Conservation (phyloP, 1,139 yeast genomes). For the Taphrina deformans region DNA sequence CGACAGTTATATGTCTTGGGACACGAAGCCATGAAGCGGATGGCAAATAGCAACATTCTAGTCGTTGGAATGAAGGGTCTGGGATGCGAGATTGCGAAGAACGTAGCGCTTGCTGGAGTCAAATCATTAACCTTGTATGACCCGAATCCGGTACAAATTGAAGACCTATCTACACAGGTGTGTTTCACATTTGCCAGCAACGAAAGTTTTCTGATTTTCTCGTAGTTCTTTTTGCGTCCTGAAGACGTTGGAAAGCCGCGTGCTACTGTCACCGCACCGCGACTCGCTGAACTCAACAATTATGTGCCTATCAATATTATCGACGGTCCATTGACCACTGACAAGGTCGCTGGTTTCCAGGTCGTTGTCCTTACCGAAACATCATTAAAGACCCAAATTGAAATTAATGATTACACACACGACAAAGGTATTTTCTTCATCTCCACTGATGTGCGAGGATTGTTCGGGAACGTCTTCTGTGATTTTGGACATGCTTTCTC, state of each 20-base stretch:
- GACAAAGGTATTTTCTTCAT: conserved; percentile 72
- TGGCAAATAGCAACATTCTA: conserved; percentile 89
- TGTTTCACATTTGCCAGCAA: not conserved
- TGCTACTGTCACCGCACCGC: conserved; percentile 65
- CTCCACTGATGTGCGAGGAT: conserved; percentile 77
- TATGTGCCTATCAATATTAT: conserved; percentile 84
- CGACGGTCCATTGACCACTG: conserved; percentile 51
- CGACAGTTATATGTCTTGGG: conserved; percentile 93
- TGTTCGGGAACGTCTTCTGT: conserved; percentile 84
- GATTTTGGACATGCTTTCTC: conserved; percentile 84
- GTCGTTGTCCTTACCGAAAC: conserved; percentile 82
- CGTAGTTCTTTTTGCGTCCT: conserved; percentile 64
- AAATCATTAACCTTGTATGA: conserved; percentile 87
- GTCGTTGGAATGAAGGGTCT: conserved; percentile 85
- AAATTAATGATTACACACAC: conserved; percentile 75
- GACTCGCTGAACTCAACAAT: conserved; percentile 76
- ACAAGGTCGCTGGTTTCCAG: conserved; percentile 61
- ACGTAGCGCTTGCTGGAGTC: conserved; percentile 95
- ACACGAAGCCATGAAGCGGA: conserved; percentile 94
- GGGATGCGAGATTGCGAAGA: conserved; percentile 90
- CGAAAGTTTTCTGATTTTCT: not conserved
- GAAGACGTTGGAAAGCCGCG: conserved; percentile 75
- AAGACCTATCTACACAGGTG: conserved; percentile 76
- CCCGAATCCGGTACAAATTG: conserved; percentile 64
- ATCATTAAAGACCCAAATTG: conserved; percentile 69